These are phyloP conservation scores for Carnegiea gigantea DNA, from an alignment of 179 eudicot genomes.

Conservation along the genomic window DNA sequence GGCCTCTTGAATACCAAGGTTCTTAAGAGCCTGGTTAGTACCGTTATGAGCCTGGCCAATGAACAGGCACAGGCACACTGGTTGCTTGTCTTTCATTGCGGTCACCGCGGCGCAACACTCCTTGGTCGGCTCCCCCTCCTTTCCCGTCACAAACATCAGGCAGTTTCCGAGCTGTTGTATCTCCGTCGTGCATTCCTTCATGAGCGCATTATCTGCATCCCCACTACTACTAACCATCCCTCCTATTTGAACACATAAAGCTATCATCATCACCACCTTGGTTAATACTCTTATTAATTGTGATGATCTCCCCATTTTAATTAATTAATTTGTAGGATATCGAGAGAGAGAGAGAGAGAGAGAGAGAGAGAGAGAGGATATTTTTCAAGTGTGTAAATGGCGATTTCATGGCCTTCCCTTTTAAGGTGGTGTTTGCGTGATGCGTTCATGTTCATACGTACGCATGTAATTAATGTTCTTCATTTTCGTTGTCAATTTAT, in stretches of 20 bases:
- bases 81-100: slow-evolving; percentile 38
- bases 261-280: not conserved
- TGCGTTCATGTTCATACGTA: no score
- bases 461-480: no score
- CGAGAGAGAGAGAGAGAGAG: no score
- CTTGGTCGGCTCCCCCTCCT: slow-evolving; percentile 24
- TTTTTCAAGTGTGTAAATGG: no score
- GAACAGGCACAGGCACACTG: slow-evolving; percentile 56
- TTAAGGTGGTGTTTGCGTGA: no score
- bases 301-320: not conserved
- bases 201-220: not conserved
- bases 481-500: no score
- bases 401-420: no score
- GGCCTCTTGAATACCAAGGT: slow-evolving; percentile 52
- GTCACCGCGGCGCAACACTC: slow-evolving; percentile 38
- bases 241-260: not conserved
- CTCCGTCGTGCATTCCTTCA: slow-evolving; percentile 15
- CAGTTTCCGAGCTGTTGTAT: slow-evolving; percentile 30
- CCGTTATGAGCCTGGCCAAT: slow-evolving; percentile 53
- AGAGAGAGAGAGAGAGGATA: no score
- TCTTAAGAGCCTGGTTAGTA: slow-evolving; percentile 33
- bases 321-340: no score
- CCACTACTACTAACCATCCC: not conserved
- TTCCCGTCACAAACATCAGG: slow-evolving; percentile 38
- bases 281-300: no score